Evolutionary conservation across 805 yeast genomes (phyloP), one percentile per base, ranked within the genome.

Genomic region (Wickerhamiella hasegawae): DNA sequence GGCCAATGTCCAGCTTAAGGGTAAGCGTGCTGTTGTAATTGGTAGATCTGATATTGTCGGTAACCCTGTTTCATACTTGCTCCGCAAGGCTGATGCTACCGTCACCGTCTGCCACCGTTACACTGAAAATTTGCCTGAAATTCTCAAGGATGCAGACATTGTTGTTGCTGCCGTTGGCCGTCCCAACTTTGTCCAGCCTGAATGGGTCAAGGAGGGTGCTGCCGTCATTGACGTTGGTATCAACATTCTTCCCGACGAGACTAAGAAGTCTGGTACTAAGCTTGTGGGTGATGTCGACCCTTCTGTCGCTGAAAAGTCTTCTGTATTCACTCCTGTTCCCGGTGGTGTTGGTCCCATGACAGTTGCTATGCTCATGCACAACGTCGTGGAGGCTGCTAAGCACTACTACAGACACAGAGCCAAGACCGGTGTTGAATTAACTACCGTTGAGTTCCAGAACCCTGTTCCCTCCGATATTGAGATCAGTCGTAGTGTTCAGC

Each of bases 331-430:
- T 3, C 97, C 98, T 9, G 98, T 87, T 33, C 98, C 98, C 18
- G 97, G 97, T 51, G 97, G 97, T 48, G 97, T 87, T 41, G 98
- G 98, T 28, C 98, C 98, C 45, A 87, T 87, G 97, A 87, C 98
- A 18, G 96, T 87, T 31, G 94, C 94, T 33, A 84, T 85, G 95
- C 72, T 87, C 41, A 71, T 87, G 47, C 71, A 77, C 45, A 87
- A 90, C 52, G 90, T 87, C 10, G 66, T 77, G 37, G 65, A 70
- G 43, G 82, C 94, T 31, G 95, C 97, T 16, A 66, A 77, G 47
- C 59, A 67, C 37, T 71, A 66, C 49, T 65, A 56, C 35, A 52
- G 46, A 29, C 53, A 55, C 30, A 57, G 62, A 49, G 66, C 68
- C 51, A 57, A 63, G 51, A 60, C 69, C 50, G 57, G 60, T 44